Evolutionary conservation across 179 eudicot species (phyloP).

Genomic region (Gypsophila paniculata): DNA sequence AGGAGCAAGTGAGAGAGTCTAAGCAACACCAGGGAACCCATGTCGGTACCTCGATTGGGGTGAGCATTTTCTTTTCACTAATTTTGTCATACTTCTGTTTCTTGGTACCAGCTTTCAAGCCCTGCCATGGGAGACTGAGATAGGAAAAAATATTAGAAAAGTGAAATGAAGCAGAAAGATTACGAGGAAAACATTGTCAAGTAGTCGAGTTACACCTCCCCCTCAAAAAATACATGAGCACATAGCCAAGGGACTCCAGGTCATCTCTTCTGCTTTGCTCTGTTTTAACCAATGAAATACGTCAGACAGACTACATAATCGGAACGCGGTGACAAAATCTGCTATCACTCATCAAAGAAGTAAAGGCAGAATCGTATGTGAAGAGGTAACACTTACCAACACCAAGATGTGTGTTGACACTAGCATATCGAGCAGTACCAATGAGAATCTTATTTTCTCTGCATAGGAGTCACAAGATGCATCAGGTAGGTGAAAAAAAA

Average conservation of each 20-base stretch:
- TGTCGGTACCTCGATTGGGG: slow-evolving; percentile 43
- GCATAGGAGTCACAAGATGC: slow-evolving; percentile 19
- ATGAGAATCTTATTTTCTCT: slow-evolving; percentile 65
- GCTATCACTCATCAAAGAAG: not conserved
- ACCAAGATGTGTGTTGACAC: slow-evolving; percentile 63
- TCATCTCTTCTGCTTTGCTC: slow-evolving; percentile 57
- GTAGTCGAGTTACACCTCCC: slow-evolving; percentile 37
- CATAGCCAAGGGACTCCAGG: slow-evolving; percentile 51
- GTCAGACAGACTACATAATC: not conserved
- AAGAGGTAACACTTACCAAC: slow-evolving; percentile 40
- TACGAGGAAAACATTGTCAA: not conserved
- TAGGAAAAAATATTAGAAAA: slow-evolving; percentile 5
- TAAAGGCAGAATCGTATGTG: not conserved
- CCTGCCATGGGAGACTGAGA: slow-evolving; percentile 59
- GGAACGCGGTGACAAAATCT: not conserved
- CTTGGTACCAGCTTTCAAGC: slow-evolving; percentile 60
- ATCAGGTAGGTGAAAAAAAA: not conserved
- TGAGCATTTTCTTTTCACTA: slow-evolving; percentile 53
- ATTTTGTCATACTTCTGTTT: slow-evolving; percentile 61
- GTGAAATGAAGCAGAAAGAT: slow-evolving; percentile 2
- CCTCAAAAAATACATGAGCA: slow-evolving; percentile 50
- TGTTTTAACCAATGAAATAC: slow-evolving; percentile 19
- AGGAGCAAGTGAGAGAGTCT: not conserved
- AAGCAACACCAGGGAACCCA: not conserved
- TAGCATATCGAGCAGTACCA: slow-evolving; percentile 65